phyloP scores from a whole-genome alignment of 495 filamentous ascomycete genomes.

The Aspergillus conjunctus region DNA sequence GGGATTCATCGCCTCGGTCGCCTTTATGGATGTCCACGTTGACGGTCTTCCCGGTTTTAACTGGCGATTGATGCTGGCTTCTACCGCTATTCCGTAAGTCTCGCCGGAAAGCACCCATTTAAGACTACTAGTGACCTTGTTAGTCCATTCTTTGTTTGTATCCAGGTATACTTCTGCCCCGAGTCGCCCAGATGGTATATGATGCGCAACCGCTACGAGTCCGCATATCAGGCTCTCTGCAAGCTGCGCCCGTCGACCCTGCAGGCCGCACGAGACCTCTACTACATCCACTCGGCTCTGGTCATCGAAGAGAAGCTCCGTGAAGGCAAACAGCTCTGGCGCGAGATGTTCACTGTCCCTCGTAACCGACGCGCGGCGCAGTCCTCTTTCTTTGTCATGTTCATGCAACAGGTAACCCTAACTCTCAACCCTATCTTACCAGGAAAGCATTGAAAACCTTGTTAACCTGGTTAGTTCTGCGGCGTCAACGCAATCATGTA shows the following conservation, averaged over 20 bases:
- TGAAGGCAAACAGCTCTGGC: slow-evolving; percentile 46
- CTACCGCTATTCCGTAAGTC: slow-evolving; percentile 40
- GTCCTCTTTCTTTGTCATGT: slow-evolving; percentile 54
- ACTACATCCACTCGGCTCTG: slow-evolving; percentile 53
- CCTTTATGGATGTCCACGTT: slow-evolving; percentile 51
- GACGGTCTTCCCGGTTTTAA: slow-evolving; percentile 50
- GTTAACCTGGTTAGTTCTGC: slow-evolving; percentile 35
- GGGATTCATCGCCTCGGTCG: slow-evolving; percentile 72
- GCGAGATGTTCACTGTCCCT: slow-evolving; percentile 56
- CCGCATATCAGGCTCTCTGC: slow-evolving; percentile 49
- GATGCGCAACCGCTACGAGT: slow-evolving; percentile 51
- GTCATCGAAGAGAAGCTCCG: slow-evolving; percentile 47
- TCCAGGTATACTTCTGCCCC: slow-evolving; percentile 61
- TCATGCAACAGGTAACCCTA: slow-evolving; percentile 44
- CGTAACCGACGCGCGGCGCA: slow-evolving; percentile 57
- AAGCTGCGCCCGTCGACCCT: slow-evolving; percentile 48
- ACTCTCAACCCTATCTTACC: too few species aligned
- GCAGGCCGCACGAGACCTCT: slow-evolving; percentile 56
- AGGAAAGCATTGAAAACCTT: too few species aligned
- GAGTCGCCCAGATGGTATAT: slow-evolving; percentile 71
- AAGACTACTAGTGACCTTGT: too few species aligned
- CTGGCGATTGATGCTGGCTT: slow-evolving; percentile 52
- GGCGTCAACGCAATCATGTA: slow-evolving; percentile 57
- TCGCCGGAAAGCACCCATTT: too few species aligned
- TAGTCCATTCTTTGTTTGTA: slow-evolving; percentile 41